Base-by-base conservation (phyloP, 2,329 filamentous ascomycete species). In the Rhinocladiella mackenziei region DNA sequence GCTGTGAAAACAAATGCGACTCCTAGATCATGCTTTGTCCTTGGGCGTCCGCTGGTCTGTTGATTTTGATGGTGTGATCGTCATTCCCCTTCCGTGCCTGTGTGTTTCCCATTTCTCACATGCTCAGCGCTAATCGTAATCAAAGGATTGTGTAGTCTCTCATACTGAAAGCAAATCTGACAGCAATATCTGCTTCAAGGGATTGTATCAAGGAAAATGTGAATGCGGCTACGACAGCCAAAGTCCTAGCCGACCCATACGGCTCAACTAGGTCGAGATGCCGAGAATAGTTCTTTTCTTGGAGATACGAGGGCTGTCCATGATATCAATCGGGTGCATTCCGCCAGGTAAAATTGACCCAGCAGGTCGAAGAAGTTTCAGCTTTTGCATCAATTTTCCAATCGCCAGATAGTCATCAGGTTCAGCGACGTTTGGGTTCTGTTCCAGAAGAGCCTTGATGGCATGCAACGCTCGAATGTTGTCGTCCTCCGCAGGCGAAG, bases 361-460 rank as follows among this genome's bases (percentile, higher is more conserved):
- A 34, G 63, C 41, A 39, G 59, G 64, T 54, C 80, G 76, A 34
- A 84, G 78, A 25, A 94, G 70, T 48, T 86, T 81, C 20, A 95
- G 74, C 65, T 91, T 94, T 64, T 94, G 85, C 62, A 89, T 91
- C 53, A 96, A 69, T 61, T 88, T 87, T 13, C 87, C 75, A 35
- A 96, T 81, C 2, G 81, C 79, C 53, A 86, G 65, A 62, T 84
- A 89, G 52, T 96, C 89, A 57, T 78, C 77, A 34, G 87, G 78
- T 59, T 92, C 86, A 11, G 86, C 78, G 22, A 88, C 77, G 1
- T 81, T 83, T 9, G 81, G 79, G 55, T 84, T 78, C 48, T 81
- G 81, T 56, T 87, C 78, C 62, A 96, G 84, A 60, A 91, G 95
- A 48, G 69, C 83, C 62, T 94, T 77, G 14, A 96, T 78, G 2